Percentiles rank a stretch among this genome's conserved stretches.
Conservation (phyloP, 257 asterid genomes). For the Solanum medicagineum region DNA sequence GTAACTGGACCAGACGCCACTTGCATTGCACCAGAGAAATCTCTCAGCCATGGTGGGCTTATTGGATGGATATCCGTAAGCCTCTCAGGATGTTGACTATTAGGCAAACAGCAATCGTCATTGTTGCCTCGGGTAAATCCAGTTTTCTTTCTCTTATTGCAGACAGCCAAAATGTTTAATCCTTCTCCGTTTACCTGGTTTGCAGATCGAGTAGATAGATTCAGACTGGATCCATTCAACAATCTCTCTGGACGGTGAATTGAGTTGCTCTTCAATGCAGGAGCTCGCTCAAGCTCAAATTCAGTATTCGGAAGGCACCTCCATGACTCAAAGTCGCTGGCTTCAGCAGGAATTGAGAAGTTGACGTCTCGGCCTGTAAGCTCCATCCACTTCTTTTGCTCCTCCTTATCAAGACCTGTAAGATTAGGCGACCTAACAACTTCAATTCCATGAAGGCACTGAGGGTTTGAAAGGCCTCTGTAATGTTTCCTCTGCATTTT, state of each 20-base stretch:
- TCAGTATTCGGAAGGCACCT: conserved; percentile 26
- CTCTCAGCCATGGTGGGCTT: conserved; percentile 29
- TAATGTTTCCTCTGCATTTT: conserved; percentile 41
- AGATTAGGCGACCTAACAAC: conserved; percentile 34
- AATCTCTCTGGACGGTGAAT: conserved; percentile 13
- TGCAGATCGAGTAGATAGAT: conserved; percentile 14
- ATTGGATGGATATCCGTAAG: conserved; percentile 16
- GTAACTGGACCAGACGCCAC: conserved; percentile 32
- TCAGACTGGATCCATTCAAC: conserved; percentile 26
- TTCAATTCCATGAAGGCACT: conserved; percentile 42
- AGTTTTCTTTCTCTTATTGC: conserved; percentile 30
- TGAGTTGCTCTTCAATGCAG: conserved; percentile 8
- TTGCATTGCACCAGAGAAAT: conserved; percentile 28
- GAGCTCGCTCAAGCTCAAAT: conserved; percentile 26
- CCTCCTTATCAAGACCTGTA: conserved; percentile 24
- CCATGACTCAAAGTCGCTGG: conserved; percentile 39
- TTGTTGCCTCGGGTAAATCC: conserved; percentile 13
- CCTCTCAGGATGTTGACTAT: conserved; percentile 5
- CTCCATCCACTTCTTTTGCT: conserved; percentile 38
- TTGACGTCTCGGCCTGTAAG: conserved; percentile 33
- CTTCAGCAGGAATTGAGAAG: conserved; percentile 32
- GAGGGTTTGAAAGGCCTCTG: conserved; percentile 37
- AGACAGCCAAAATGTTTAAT: conserved; percentile 16
- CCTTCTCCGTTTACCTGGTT: conserved; percentile 23
- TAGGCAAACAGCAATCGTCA: conserved; percentile 20